phyloP scores from a whole-genome alignment of 2,329 filamentous ascomycete species.

The Aotearoamyces nothofagi region DNA sequence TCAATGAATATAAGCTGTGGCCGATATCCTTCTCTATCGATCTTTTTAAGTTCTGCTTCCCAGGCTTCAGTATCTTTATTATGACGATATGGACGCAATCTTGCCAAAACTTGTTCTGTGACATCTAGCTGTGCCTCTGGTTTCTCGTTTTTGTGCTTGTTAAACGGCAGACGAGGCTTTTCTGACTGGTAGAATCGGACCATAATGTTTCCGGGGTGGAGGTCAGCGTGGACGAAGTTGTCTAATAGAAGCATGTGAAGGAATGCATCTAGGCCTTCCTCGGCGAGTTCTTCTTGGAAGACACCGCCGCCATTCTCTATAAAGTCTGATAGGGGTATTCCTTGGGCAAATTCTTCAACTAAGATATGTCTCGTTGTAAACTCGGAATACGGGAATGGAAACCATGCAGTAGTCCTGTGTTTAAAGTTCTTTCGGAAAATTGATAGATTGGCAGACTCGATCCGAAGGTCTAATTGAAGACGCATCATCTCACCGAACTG shows the following conservation, averaged over 20 bases:
- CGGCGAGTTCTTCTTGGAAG: conserved; percentile 87
- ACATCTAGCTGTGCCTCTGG: conserved; percentile 49
- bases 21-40: conserved; percentile 77
- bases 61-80: conserved; percentile 51
- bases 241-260: conserved; percentile 92
- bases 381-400: conserved; percentile 84
- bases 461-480: conserved; percentile 86
- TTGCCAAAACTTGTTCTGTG: conserved; percentile 72
- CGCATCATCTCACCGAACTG: conserved; percentile 99
- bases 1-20: conserved; percentile 97
- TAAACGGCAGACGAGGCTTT: conserved; percentile 48
- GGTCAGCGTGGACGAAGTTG: conserved; percentile 92
- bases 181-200: conserved; percentile 89
- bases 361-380: conserved; percentile 87
- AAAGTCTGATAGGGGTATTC: conserved; percentile 82
- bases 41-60: conserved; percentile 55
- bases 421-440: conserved; percentile 86
- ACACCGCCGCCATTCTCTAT: conserved; percentile 81
- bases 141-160: conserved; percentile 15
- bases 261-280: conserved; percentile 91
- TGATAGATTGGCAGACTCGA: conserved; percentile 81
- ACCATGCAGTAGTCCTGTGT: conserved; percentile 83
- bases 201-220: conserved; percentile 98
- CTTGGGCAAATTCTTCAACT: conserved; percentile 90
- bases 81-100: conserved; percentile 57